Base-by-base conservation (phyloP, 345 rosid genomes). In the Sonneratia alba region DNA sequence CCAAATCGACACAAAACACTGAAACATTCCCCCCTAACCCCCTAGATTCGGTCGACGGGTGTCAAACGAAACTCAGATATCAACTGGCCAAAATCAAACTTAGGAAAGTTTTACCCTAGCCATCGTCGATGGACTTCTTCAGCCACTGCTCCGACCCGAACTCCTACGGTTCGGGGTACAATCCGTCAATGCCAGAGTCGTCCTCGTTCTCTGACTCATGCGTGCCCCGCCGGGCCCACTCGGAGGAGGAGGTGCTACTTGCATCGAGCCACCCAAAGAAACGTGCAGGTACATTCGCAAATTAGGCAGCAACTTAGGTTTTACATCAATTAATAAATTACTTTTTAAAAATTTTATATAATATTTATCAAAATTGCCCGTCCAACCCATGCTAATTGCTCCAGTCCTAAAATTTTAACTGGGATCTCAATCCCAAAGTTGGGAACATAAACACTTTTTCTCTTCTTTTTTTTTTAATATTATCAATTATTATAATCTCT, bases 211-310 rank as follows among this genome's bases (percentile, higher is more conserved):
- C 72, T 21, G 61, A 24, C 72, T 2, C 72, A 1, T 48, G 42
- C 70, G 7, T 69, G 42, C 42, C 75, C 55, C 69, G n/a, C 15
- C 69, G 49, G 9, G 27, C 69, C 48, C 37, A 43, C 47, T 79
- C 78, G 16, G 87, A 81, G 32, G 86, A 79, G 67, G 80, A 82
- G 32, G 3, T 77, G 36, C 55, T 65, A 19, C 75, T 88, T 2
- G 93, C 93, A 3, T 80, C 83, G 42, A 85, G 79, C 83, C 77
- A 72, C 70, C 93, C 93, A 0, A 88, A 88, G 87, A 88, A 79
- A 78, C 82, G 89, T 11, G 88, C 93, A 0, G 93, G 72, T 68
- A 68, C 32, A 13, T 12, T n/a, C 32, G 0, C 32, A 27, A 27
- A 27, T 27, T 27, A 27, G 32, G 32, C 32, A 27, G 32, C 32